Base-by-base conservation (phyloP, 106 monocot genomes). In the Narthecium ossifragum region DNA sequence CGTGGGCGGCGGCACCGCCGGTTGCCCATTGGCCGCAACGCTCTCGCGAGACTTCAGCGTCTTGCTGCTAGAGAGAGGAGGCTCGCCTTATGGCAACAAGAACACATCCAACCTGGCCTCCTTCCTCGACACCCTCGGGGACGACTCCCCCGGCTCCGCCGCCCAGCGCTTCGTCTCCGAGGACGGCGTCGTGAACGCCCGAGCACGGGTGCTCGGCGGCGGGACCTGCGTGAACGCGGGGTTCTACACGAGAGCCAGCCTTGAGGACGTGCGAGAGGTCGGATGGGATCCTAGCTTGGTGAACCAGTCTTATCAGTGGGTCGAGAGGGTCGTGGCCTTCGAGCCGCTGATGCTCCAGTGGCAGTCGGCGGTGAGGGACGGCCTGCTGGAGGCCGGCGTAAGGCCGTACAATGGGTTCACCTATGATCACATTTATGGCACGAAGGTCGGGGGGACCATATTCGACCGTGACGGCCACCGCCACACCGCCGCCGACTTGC, bases 201-300 rank as follows among this genome's bases (percentile, higher is more conserved):
- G 88, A 6, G 77, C 77, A 1, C 66, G 88, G 15, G 83, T 88
- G 17, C 84, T 88, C 60, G 80, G 88, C 28, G 80, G 80, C 18
- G 77, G 80, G n/a, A 84, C 67, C 64, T 74, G 80, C 77, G 45
- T 84, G 70, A 89, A 84, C 61, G 84, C 71, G 4, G 84, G 88
- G 4, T 80, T 89, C 71, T 89, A 84, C 71, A 80, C 73, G 5
- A 77, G 74, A 2, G 84, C 80, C n/a, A 53, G 71, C 57, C 17
- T 31, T 13, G 71, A 74, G 6, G 80, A 73, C 59, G 69, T 75
- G 15, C 22, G 20, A 1, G 13, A 46, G 4, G 71, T 58, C 13
- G 80, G 88, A 5, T 88, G 79, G 88, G 77, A 88, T 46, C 34
- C 33, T 4, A 14, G 7, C 30, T 53, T 77, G 21, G 86, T 75